Conservation (phyloP, 331 rosid genomes). For the Saraca asoca region DNA sequence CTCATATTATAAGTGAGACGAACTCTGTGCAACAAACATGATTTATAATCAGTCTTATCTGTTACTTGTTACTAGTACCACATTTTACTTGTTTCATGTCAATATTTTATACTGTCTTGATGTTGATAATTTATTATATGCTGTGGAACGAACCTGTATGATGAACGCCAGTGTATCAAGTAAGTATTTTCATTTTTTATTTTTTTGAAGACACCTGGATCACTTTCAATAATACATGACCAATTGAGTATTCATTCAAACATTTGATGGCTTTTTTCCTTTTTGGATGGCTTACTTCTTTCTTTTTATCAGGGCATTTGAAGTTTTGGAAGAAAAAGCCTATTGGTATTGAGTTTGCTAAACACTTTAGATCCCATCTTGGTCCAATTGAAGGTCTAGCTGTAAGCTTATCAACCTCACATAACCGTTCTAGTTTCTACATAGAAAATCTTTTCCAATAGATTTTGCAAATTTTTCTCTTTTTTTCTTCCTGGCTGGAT, state of each 20-base stretch:
- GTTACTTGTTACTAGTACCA: background rate
- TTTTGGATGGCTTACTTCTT: conserved; percentile 17
- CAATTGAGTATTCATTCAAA: conserved; percentile 15
- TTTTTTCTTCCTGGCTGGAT: background rate
- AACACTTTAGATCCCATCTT: conserved; percentile 93
- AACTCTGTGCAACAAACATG: background rate
- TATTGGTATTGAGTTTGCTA: conserved; percentile 87
- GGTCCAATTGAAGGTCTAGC: conserved; percentile 97
- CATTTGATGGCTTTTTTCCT: background rate
- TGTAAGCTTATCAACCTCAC: conserved; percentile 57
- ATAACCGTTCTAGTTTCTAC: conserved; percentile 22
- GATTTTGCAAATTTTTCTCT: too few relatives aligned
- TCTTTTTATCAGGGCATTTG: conserved; percentile 68
- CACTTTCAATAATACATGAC: conserved; percentile 7
- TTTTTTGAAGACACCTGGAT: too few relatives aligned
- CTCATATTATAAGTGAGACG: background rate
- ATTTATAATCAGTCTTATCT: conserved; percentile 2
- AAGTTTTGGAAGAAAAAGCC: conserved; percentile 98
- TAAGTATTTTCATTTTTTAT: too few relatives aligned
- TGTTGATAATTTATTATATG: background rate
- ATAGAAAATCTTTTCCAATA: too few relatives aligned
- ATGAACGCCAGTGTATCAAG: background rate
- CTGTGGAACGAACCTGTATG: background rate
- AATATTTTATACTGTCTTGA: background rate
- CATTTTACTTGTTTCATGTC: background rate